A percentile compares a stretch with the other conserved stretches of the same genome.
Conservation (phyloP, 306 rosid species). For the Casuarina glauca region DNA sequence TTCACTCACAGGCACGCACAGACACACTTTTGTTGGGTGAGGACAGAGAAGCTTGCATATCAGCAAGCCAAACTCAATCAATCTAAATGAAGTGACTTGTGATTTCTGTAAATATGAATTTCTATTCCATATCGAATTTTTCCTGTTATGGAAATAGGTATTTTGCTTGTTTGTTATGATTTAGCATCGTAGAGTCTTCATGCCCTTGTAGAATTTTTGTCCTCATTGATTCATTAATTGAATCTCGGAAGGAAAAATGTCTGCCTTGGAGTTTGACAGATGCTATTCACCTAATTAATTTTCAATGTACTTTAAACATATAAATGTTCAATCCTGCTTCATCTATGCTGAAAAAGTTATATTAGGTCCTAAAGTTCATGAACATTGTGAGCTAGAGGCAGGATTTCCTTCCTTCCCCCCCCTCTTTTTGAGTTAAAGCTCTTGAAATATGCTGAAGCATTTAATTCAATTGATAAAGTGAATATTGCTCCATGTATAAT, state of each 20-base stretch:
- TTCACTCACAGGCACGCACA: neutral
- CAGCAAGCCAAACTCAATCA: too few species aligned
- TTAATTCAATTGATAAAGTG: neutral
- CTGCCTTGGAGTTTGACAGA: neutral
- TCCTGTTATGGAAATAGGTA: too few species aligned
- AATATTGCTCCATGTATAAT: neutral
- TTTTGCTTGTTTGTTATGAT: too few species aligned
- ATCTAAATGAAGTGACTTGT: too few species aligned
- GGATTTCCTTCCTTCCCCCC: neutral
- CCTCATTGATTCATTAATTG: neutral
- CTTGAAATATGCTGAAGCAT: neutral
- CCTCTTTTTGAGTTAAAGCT: neutral
- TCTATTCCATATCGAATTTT: too few species aligned
- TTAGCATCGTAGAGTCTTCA: too few species aligned
- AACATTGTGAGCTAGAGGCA: neutral
- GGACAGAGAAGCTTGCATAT: too few species aligned
- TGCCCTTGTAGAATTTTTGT: neutral
- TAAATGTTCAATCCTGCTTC: neutral
- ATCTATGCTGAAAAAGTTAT: neutral
- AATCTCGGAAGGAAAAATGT: neutral
- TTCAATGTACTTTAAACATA: neutral
- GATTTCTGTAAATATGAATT: too few species aligned
- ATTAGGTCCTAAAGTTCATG: neutral
- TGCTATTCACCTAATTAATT: neutral
- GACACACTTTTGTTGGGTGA: neutral